phyloP scores from a whole-genome alignment of 352 stramenopile genomes.

The Thalassiosira exigua region DNA sequence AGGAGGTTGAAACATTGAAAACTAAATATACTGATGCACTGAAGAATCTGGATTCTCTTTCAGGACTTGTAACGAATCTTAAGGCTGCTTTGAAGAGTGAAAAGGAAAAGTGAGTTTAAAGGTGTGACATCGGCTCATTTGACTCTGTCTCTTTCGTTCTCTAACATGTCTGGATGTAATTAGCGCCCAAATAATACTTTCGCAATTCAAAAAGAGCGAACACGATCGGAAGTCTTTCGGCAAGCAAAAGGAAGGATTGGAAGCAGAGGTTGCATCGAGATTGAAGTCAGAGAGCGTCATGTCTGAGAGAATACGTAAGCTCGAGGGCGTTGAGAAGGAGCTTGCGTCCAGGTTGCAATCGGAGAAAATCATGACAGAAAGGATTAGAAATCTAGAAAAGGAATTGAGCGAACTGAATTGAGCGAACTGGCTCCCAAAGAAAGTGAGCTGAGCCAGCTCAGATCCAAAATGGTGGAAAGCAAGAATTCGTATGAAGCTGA shows the following conservation, averaged over 20 bases:
- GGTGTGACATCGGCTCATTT: no score
- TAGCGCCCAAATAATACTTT: slow-evolving; percentile 38
- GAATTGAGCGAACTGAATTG: slow-evolving; percentile 9
- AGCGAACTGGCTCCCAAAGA: background rate
- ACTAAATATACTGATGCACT: slow-evolving; percentile 39
- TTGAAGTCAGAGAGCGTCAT: slow-evolving; percentile 32
- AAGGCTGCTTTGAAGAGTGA: slow-evolving; percentile 47
- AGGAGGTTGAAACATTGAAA: slow-evolving; percentile 50
- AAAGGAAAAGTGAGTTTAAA: no score
- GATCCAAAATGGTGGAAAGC: slow-evolving; percentile 13
- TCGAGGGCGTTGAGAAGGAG: slow-evolving; percentile 26
- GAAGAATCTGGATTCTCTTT: slow-evolving; percentile 41
- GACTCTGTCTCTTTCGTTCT: no score
- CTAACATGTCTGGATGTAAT: no score
- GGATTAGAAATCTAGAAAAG: slow-evolving; percentile 34
- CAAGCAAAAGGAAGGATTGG: slow-evolving; percentile 30
- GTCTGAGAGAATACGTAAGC: slow-evolving; percentile 29
- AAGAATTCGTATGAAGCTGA: slow-evolving; percentile 20
- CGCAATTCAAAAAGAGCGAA: slow-evolving; percentile 60
- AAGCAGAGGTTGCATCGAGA: slow-evolving; percentile 30
- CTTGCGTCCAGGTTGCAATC: slow-evolving; percentile 28
- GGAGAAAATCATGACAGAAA: slow-evolving; percentile 42
- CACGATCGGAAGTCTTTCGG: slow-evolving; percentile 33
- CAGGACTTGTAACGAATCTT: slow-evolving; percentile 44
- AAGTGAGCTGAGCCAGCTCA: slow-evolving; percentile 19